Evolutionary conservation across 495 filamentous ascomycete genomes (phyloP).

Genomic region (Penicillium ucsense): DNA sequence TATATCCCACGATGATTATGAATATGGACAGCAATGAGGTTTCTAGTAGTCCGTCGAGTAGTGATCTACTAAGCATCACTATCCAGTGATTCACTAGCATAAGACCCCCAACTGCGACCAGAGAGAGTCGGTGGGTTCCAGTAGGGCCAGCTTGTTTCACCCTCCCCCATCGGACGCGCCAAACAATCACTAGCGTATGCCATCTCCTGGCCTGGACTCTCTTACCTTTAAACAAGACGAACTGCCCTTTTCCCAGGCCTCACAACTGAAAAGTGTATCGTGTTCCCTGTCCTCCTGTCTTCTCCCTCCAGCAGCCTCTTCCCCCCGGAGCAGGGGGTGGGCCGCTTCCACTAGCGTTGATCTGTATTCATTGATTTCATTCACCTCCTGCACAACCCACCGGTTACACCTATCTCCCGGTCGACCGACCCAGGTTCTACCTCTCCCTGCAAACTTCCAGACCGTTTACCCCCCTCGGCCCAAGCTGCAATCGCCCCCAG

Average conservation of each 20-base stretch:
- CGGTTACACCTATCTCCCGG: no score
- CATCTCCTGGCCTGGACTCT: slow-evolving; percentile 15
- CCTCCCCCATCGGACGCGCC: slow-evolving; percentile 13
- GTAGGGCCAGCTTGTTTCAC: slow-evolving; percentile 8
- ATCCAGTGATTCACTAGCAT: not conserved
- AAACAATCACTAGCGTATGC: slow-evolving; percentile 15
- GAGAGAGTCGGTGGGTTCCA: slow-evolving; percentile 1
- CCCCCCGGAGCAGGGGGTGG: slow-evolving; percentile 5
- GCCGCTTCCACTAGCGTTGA: no score
- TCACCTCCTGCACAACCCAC: no score
- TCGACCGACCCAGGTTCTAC: not conserved
- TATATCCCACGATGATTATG: no score
- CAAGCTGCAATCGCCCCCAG: not conserved
- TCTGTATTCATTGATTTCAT: no score
- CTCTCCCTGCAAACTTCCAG: no score
- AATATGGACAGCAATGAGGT: no score
- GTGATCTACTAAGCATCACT: no score
- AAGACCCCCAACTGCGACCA: slow-evolving; percentile 2
- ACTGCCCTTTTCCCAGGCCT: slow-evolving; percentile 1
- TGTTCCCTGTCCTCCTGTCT: slow-evolving; percentile 6
- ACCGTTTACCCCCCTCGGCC: no score
- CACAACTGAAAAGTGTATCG: no score
- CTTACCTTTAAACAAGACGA: not conserved
- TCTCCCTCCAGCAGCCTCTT: slow-evolving; percentile 1
- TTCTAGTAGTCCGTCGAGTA: no score